Evolutionary conservation across 1,284 basidiomycete species (phyloP).

Genomic region (Naganishia liquefaciens): DNA sequence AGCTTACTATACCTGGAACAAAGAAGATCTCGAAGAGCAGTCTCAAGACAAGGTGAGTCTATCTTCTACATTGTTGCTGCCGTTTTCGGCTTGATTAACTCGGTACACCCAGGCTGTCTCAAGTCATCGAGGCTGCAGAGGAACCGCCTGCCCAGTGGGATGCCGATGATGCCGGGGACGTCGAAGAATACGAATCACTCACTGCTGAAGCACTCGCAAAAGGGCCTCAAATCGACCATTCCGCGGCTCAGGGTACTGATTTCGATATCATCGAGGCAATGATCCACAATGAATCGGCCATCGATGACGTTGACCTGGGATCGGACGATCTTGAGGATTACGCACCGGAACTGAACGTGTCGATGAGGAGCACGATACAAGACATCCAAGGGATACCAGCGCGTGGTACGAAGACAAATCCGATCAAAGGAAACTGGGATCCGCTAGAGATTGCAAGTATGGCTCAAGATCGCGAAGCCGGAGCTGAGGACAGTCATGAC

Average conservation of each 20-base stretch:
- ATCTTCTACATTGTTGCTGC: too few species aligned
- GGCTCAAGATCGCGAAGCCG: neutral
- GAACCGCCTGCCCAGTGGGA: too few species aligned
- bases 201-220: too few species aligned
- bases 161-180: too few species aligned
- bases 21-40: too few species aligned
- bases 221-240: neutral
- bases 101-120: too few species aligned
- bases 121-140: too few species aligned
- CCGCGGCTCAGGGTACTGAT: neutral
- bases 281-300: neutral
- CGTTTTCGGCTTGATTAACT: too few species aligned
- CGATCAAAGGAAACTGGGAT: conserved; percentile 6
- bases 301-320: neutral
- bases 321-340: neutral
- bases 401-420: conserved; percentile 8
- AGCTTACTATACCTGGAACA: too few species aligned
- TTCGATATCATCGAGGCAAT: neutral
- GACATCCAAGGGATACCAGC: neutral
- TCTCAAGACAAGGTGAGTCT: too few species aligned
- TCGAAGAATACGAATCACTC: too few species aligned
- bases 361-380: neutral
- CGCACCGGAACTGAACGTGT: neutral
- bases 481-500: conserved; percentile 2
- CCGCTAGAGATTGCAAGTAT: conserved; percentile 6